phyloP scores from a whole-genome alignment of 2,329 filamentous ascomycete genomes.

The Penicillium sp. region DNA sequence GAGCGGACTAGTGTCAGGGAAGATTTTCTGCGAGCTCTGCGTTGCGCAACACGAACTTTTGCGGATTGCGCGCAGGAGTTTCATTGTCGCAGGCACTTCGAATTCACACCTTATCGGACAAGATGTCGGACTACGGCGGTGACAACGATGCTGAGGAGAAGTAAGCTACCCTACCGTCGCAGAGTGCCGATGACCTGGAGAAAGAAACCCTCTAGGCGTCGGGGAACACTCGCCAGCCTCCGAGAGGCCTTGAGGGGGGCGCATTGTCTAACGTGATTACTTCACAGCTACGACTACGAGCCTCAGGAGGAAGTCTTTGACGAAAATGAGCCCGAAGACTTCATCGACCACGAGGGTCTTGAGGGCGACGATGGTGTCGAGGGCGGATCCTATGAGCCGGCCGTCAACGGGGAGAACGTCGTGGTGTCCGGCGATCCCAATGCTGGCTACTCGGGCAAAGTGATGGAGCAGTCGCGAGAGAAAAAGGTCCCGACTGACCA shows the following conservation, averaged over 20 bases:
- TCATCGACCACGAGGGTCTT: slow-evolving; percentile 50
- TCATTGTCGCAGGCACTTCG: slow-evolving; percentile 13
- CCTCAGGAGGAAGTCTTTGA: slow-evolving; percentile 61
- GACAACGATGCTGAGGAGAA: slow-evolving; percentile 57
- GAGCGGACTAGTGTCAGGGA: slow-evolving; percentile 26
- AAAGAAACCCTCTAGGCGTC: slow-evolving; percentile 11
- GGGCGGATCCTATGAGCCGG: slow-evolving; percentile 31
- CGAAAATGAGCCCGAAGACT: slow-evolving; percentile 58
- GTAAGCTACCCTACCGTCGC: slow-evolving; percentile 38
- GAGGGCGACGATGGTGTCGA: slow-evolving; percentile 51
- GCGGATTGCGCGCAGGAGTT: slow-evolving; percentile 14
- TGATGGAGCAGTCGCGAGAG: slow-evolving; percentile 55
- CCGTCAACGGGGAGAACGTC: slow-evolving; percentile 36
- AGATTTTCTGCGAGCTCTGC: slow-evolving; percentile 35
- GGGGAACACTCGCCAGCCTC: slow-evolving; percentile 1
- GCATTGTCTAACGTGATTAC: slow-evolving; percentile 22
- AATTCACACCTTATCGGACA: slow-evolving; percentile 15
- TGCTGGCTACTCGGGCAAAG: slow-evolving; percentile 46
- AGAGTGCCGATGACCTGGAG: slow-evolving; percentile 10
- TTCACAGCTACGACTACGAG: slow-evolving; percentile 43
- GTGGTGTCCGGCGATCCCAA: slow-evolving; percentile 49
- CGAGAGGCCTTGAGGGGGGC: slow-evolving; percentile 7
- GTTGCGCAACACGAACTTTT: slow-evolving; percentile 13
- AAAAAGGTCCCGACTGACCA: slow-evolving; percentile 89
- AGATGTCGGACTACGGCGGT: slow-evolving; percentile 70